Conservation (phyloP, 106 monocot species). For the Dendrobium officinale region DNA sequence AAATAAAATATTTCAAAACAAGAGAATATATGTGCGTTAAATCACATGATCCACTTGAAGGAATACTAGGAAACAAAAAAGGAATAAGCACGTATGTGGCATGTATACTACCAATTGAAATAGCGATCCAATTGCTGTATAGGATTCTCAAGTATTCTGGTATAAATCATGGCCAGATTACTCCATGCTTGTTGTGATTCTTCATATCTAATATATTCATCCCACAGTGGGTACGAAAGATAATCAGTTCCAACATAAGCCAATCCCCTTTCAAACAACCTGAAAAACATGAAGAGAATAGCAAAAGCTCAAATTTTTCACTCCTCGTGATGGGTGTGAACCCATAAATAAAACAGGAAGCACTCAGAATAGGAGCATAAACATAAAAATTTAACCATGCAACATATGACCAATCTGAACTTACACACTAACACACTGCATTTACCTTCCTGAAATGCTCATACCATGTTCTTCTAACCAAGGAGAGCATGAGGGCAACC, state of each 20-base stretch:
- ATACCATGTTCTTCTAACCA: constrained; percentile 34
- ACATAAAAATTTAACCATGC: background rate
- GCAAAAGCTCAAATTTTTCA: background rate
- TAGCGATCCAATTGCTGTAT: constrained; percentile 95
- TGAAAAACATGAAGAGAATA: constrained; percentile 30
- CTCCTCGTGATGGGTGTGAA: background rate
- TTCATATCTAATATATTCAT: constrained; percentile 98
- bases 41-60: background rate
- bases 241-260: constrained; percentile 98
- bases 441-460: constrained; percentile 66
- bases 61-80: background rate
- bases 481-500: constrained; percentile 29
- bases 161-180: constrained; percentile 81
- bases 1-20: background rate
- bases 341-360: background rate
- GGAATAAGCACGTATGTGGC: background rate
- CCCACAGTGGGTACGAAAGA: constrained; percentile 78
- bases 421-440: constrained; percentile 35
- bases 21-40: background rate
- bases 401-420: constrained; percentile 29
- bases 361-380: constrained; percentile 2
- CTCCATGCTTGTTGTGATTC: constrained; percentile 84
- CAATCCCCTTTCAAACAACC: constrained; percentile 93
- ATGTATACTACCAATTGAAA: constrained; percentile 62
- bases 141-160: constrained; percentile 84